Conservation (phyloP, 2,329 filamentous ascomycete species). For the Fusarium chlamydosporum region DNA sequence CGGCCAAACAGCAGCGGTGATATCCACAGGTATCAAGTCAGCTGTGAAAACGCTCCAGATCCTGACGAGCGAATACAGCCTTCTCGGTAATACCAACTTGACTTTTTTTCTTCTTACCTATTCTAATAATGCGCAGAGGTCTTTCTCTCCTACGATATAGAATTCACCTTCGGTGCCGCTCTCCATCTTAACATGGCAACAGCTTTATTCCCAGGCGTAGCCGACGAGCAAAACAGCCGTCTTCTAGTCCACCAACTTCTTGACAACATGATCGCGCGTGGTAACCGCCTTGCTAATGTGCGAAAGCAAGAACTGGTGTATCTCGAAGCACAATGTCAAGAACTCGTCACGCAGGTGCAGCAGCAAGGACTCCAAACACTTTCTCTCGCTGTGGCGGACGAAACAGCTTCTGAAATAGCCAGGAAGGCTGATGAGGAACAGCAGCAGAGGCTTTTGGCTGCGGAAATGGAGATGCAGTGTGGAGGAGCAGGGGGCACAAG, state of each 20-base stretch:
- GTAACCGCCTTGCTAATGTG: constrained; percentile 53
- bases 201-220: constrained; percentile 53
- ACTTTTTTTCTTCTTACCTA: not conserved
- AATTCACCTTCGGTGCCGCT: constrained; percentile 56
- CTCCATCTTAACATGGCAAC: constrained; percentile 57
- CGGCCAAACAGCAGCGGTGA: constrained; percentile 53
- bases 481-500: not conserved
- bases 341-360: constrained; percentile 48
- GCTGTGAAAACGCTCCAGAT: constrained; percentile 59
- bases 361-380: constrained; percentile 49
- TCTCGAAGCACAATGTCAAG: constrained; percentile 50
- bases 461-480: constrained; percentile 19
- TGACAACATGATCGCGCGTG: constrained; percentile 53
- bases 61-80: constrained; percentile 53
- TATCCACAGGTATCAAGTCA: constrained; percentile 59
- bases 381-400: constrained; percentile 35
- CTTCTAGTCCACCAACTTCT: constrained; percentile 51
- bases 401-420: constrained; percentile 12
- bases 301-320: constrained; percentile 55
- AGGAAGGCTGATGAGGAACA: constrained; percentile 20
- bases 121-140: constrained; percentile 48
- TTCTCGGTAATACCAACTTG: constrained; percentile 51
- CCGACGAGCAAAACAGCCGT: constrained; percentile 46
- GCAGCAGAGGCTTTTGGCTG: constrained; percentile 2
- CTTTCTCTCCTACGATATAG: constrained; percentile 57